Evolutionary conservation across 257 asterid species (phyloP), one percentile per base, ranked within the genome.

Genomic region (Plectranthus barbatus): DNA sequence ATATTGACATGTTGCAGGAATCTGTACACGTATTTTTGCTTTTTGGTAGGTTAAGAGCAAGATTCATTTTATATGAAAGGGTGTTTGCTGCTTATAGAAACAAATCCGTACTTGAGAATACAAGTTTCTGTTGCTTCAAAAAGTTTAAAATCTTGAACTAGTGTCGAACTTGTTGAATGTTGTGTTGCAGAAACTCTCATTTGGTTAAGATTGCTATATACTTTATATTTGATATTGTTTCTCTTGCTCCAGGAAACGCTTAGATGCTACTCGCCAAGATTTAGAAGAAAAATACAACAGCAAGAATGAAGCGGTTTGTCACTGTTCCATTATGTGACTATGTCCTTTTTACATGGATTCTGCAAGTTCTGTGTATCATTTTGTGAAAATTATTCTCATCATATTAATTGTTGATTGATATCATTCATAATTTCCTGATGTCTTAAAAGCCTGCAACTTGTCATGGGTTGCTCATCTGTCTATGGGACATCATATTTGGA

Each of bases 231-330:
- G 45, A 40, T 8, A 15, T 54, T 45, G 26, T 44, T 42, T 18
- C 51, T 41, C 46, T 71, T 71, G 42, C 65, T 29, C 42, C 89
- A 92, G 95, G 86, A 92, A 88, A 74, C 95, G 95, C 36, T 78
- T 83, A 70, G 95, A 89, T 81, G 76, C 80, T 26, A 79, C 85
- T 52, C 93, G 86, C 61, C 97, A 89, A 69, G 97, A 89, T 83
- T 80, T 92, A 77, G 95, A 92, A 69, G 98, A 86, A 71, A 89
- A 88, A 78, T 86, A 89, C 64, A 86, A 79, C 71, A 89, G 90
- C 95, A 89, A 88, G 77, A 89, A 89, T 83, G 98, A 92, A 77
- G 85, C 83, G 89, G 96, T 90, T 68, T 7, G 93, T 76, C 70
- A 56, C 58, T 36, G 15, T 55, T 13, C 10, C 41, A 7, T 7